A percentile compares a stretch with the other conserved stretches of the same genome.
Evolutionary conservation across 441 rosid species (phyloP).

Genomic region (Gossypium aridum): DNA sequence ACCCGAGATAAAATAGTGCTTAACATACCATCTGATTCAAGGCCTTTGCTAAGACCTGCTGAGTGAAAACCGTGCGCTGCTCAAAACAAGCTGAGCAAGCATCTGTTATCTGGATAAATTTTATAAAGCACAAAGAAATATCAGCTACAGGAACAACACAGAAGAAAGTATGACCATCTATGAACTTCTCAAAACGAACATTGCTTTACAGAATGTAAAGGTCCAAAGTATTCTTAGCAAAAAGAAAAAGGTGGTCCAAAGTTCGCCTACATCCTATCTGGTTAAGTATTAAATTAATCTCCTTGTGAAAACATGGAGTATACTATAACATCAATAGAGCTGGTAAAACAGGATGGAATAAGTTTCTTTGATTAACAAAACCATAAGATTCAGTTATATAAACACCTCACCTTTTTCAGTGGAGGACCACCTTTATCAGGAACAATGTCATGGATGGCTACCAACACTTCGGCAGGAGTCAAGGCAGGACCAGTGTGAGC

Average conservation of each 20-base stretch:
- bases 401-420: slow-evolving; percentile 61
- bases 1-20: slow-evolving; percentile 4
- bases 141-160: background rate
- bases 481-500: slow-evolving; percentile 99
- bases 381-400: slow-evolving; percentile 15
- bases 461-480: slow-evolving; percentile 97
- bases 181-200: background rate
- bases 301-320: background rate
- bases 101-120: slow-evolving; percentile 72
- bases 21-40: slow-evolving; percentile 83
- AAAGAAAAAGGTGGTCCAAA: background rate
- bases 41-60: slow-evolving; percentile 97
- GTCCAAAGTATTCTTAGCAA: background rate
- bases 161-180: background rate
- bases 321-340: background rate
- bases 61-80: slow-evolving; percentile 97
- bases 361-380: slow-evolving; percentile 8
- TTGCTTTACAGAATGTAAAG: background rate
- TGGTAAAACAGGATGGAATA: background rate
- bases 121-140: background rate
- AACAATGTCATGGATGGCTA: slow-evolving; percentile 85
- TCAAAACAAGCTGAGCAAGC: slow-evolving; percentile 98
- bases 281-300: background rate
- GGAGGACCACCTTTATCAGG: slow-evolving; percentile 91
- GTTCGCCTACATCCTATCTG: background rate